Base-by-base conservation (phyloP, 331 rosid genomes). In the Rhamnella rubrinervis region DNA sequence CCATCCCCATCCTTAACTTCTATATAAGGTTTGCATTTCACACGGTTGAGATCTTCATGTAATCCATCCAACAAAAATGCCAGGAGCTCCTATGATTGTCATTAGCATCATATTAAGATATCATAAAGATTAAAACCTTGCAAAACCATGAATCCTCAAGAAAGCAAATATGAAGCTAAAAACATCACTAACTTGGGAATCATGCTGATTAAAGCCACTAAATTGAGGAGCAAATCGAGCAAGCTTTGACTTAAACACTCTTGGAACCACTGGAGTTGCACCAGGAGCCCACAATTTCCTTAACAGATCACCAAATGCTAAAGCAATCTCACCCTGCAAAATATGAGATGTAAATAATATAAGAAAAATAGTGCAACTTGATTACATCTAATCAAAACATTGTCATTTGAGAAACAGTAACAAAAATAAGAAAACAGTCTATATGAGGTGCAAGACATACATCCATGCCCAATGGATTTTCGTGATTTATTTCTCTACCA, bases 251-350 rank as follows among this genome's bases (percentile, higher is more conserved):
- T 95, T 95, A 82, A 95, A 95, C 50, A 74, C 50, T 85, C 88
- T 86, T 74, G 99, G 99, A 66, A 96, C 84, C 76, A 89, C 90
- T 8, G 96, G 86, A 78, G 85, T 81, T 66, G 96, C 92, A 61
- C 99, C 96, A 85, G 99, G 99, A 21, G 96, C 96, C 99, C 99
- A 95, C 83, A 95, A 85, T 77, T 95, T 95, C 82, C 99, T 84
- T 55, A 95, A 77, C 67, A 95, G 78, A 74, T 95, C 99, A 77
- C 99, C 97, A 83, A 95, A 95, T 31, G 96, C 93, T 50, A 88
- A 81, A 71, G 99, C 99, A 84, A 95, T 95, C 83, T 95, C 97
- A 61, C 99, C 99, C 99, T 95, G 67, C 74, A 55, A 81, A 81
- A 81, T 40, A 74, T 11, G 49, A 81, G 72, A 61, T 39, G 63